Evolutionary conservation across 768 basidiomycete genomes (phyloP), one percentile per base, ranked within the genome.

Genomic region (Lyophyllum atratum): DNA sequence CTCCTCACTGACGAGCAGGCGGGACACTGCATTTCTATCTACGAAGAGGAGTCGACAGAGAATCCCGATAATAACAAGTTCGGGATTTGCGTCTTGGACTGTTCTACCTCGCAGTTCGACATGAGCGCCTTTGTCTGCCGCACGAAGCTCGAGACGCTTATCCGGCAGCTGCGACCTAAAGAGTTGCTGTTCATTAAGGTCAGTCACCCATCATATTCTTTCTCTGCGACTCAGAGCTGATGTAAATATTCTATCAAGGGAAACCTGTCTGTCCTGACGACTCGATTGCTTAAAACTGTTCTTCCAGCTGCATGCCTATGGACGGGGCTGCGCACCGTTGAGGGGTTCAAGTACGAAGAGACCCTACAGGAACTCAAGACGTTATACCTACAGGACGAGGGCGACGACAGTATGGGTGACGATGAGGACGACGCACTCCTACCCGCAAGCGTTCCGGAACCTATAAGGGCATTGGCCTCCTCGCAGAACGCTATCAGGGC

Each of bases 61-160:
- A 75, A 71, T 7, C 58, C 68, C 4, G 77, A 77, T 47, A 66
- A 71, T 15, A 82, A 85, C 52, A 80, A 76, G 22, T 98, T 97
- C 65, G 97, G 97, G 0, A 74, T 98, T 40, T 96, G 93, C 67
- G 87, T 95, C 8, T 72, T 98, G 64, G 97, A 99, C 69, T 95
- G 94, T 57, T 84, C 97, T 3, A 99, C 97, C 0, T 95, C 93
- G 44, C 91, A 96, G 69, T 98, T 99, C 78, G 89, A 93, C 66
- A 68, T 99, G 66, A 90, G 91, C 54, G 79, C 82, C 0, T 97
- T 98, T 68, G 80, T 93, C 12, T 95, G 92, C 67, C 83, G 93
- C 31, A 98, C 97, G 4, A 90, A 86, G 69, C 72, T 99, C 56
- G 97, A 98, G 74, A 99, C 97, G 0, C 76, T 97, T 64, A 84